Conservation (phyloP, 176 grass and related monocot species). For the Rhynchospora pubera region DNA sequence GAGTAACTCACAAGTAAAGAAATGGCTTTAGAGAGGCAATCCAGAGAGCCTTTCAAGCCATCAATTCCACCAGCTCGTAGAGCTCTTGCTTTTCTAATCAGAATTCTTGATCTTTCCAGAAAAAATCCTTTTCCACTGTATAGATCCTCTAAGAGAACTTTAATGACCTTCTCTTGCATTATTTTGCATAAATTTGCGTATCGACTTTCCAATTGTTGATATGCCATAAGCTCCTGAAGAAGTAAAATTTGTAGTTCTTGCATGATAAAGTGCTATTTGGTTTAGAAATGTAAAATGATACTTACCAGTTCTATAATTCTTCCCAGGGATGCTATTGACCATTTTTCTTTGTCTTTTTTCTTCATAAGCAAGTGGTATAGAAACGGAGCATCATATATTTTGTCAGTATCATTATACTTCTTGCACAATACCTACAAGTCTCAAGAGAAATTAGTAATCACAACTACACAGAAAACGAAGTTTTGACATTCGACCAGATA, state of each 20-base stretch:
- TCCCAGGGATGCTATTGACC: slow-evolving; percentile 44
- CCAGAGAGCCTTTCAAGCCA: slow-evolving; percentile 41
- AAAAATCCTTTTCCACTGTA: slow-evolving; percentile 52
- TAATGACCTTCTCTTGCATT: slow-evolving; percentile 55
- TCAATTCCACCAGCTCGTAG: slow-evolving; percentile 52
- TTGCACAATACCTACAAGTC: slow-evolving; percentile 38
- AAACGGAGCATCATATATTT: slow-evolving; percentile 35
- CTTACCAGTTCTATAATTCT: slow-evolving; percentile 78
- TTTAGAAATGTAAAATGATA: slow-evolving; percentile 15
- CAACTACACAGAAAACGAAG: neutral
- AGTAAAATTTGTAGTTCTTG: neutral
- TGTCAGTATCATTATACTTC: slow-evolving; percentile 34
- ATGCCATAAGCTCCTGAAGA: slow-evolving; percentile 57
- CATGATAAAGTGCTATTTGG: neutral
- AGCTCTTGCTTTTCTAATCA: slow-evolving; percentile 52
- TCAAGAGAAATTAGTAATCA: slow-evolving; percentile 21
- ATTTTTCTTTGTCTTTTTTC: slow-evolving; percentile 18
- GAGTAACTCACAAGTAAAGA: slow-evolving; percentile 66
- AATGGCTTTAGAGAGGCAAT: slow-evolving; percentile 67
- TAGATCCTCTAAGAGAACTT: slow-evolving; percentile 64
- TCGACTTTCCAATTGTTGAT: slow-evolving; percentile 42
- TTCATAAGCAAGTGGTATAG: slow-evolving; percentile 44
- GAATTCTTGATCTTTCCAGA: slow-evolving; percentile 56
- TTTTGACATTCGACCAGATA: neutral
- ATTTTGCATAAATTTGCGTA: slow-evolving; percentile 35